Evolutionary conservation across 805 yeast genomes (phyloP).

Genomic region (Candida parachauliodes): DNA sequence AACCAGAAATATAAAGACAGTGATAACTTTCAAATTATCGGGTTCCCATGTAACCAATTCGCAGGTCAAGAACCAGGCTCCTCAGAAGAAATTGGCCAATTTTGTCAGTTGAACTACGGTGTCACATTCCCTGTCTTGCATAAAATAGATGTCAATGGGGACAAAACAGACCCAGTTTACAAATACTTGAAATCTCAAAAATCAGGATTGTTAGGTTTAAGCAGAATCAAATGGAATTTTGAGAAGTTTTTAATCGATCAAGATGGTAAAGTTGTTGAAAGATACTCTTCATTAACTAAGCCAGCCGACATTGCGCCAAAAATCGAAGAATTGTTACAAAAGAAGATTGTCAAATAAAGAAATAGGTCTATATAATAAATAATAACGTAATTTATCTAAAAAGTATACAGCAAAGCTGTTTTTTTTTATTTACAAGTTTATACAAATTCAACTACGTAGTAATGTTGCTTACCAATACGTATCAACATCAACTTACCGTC

Average conservation of each 20-base stretch:
- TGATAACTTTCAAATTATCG: conserved; percentile 34
- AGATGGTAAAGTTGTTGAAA: conserved; percentile 41
- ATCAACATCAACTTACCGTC: conserved; percentile 61
- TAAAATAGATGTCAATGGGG: conserved; percentile 89
- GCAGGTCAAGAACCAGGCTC: conserved; percentile 41
- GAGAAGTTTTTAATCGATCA: conserved; percentile 42
- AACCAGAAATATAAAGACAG: conserved; percentile 35
- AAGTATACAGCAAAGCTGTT: no score
- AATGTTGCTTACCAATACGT: conserved; percentile 72
- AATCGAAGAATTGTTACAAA: conserved; percentile 54
- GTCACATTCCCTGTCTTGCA: conserved; percentile 86
- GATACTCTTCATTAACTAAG: conserved; percentile 64
- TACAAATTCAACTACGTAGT: conserved; percentile 48
- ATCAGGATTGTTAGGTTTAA: conserved; percentile 44
- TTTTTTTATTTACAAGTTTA: conserved; percentile 2
- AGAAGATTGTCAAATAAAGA: conserved; percentile 6
- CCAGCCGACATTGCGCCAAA: conserved; percentile 35
- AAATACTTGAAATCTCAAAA: conserved; percentile 63
- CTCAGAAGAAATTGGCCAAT: conserved; percentile 59
- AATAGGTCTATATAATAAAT: no score
- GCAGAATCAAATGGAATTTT: conserved; percentile 43
- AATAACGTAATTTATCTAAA: no score
- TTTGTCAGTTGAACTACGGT: conserved; percentile 80
- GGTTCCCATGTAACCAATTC: conserved; percentile 46
- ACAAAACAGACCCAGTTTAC: conserved; percentile 75